Conservation (phyloP, 257 asterid genomes). For the Paraleonurus japonicus region DNA sequence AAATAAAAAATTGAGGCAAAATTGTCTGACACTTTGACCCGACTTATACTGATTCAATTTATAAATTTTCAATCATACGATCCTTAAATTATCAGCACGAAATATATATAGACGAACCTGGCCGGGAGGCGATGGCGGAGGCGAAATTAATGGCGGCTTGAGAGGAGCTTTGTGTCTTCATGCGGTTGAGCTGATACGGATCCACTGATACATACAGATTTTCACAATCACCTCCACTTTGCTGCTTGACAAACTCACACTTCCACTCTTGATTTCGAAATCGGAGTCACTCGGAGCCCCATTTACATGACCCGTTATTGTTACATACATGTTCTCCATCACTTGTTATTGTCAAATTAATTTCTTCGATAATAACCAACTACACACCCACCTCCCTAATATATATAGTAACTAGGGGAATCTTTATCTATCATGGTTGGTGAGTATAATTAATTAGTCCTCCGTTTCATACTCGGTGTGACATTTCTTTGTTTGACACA, state of each 20-base stretch:
- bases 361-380: not conserved
- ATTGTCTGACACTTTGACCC: too few relatives aligned
- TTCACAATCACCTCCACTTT: constrained; percentile 38
- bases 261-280: constrained; percentile 32
- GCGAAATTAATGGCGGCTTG: constrained; percentile 42
- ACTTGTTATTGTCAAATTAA: not conserved
- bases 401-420: not conserved
- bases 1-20: too few relatives aligned
- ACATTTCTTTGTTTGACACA: too few relatives aligned
- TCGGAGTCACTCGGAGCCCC: constrained; percentile 37
- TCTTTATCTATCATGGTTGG: not conserved
- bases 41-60: too few relatives aligned
- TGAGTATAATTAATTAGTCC: too few relatives aligned
- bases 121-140: constrained; percentile 40
- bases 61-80: too few relatives aligned
- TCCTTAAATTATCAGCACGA: too few relatives aligned
- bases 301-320: constrained; percentile 25
- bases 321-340: constrained; percentile 36
- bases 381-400: not conserved
- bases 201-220: constrained; percentile 62
- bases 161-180: constrained; percentile 51
- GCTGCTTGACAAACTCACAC: constrained; percentile 12
- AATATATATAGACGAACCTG: constrained; percentile 19
- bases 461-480: too few relatives aligned
- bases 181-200: constrained; percentile 66